Evolutionary conservation across 2,329 filamentous ascomycete species (phyloP).

Genomic region (Stemphylium beticola): DNA sequence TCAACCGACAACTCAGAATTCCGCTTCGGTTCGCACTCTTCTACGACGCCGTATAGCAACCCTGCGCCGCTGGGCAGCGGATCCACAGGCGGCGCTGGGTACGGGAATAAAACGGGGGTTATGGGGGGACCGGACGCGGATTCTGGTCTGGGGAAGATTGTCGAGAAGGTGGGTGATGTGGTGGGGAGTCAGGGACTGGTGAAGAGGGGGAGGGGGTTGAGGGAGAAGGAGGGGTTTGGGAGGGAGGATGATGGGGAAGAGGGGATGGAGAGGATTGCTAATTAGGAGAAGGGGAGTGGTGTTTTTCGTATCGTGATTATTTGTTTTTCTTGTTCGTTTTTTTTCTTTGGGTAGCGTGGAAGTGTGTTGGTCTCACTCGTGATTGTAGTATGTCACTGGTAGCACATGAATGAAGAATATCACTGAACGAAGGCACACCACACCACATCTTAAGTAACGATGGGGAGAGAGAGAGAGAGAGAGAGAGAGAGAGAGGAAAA

Average conservation of each 20-base stretch:
- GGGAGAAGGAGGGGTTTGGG: slow-evolving; percentile 43
- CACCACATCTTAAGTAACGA: no score
- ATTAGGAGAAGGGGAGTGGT: no score
- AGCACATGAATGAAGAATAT: no score
- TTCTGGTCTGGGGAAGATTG: slow-evolving; percentile 62
- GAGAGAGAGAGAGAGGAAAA: not conserved
- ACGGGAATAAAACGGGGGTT: slow-evolving; percentile 48
- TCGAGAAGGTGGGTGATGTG: slow-evolving; percentile 63
- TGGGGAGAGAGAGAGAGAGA: no score
- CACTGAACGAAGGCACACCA: not conserved
- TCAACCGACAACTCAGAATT: slow-evolving; percentile 2
- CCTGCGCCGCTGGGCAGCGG: slow-evolving; percentile 38
- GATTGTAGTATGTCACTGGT: no score
- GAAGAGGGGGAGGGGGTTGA: slow-evolving; percentile 59
- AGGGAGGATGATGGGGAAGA: not conserved
- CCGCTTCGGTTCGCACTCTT: slow-evolving; percentile 28
- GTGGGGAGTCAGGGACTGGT: slow-evolving; percentile 57
- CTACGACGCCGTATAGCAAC: slow-evolving; percentile 34
- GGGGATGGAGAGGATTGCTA: not conserved
- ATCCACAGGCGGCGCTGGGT: slow-evolving; percentile 45
- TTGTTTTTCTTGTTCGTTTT: no score
- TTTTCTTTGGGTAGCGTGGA: no score
- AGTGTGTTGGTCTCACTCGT: no score
- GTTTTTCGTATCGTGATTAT: no score
- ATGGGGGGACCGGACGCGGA: slow-evolving; percentile 38